phyloP scores from a whole-genome alignment of 2,329 filamentous ascomycete species.

The Colletotrichum sp. region DNA sequence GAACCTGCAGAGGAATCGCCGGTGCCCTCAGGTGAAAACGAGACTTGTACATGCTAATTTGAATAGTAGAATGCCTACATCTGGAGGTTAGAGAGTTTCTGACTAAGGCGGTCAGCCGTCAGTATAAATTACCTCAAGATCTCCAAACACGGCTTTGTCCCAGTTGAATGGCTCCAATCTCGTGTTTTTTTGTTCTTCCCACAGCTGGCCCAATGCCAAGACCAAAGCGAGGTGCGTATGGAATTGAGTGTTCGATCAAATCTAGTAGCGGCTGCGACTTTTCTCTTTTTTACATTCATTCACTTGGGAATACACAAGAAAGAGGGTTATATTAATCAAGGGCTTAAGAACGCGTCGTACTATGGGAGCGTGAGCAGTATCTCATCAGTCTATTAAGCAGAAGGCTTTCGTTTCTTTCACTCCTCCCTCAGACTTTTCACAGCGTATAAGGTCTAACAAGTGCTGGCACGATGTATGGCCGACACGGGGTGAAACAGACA shows the following conservation, averaged over 20 bases:
- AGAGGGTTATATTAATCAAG: neutral
- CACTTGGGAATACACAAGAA: neutral
- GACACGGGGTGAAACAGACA: too few relatives aligned
- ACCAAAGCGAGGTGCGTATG: accelerated
- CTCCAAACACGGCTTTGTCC: neutral
- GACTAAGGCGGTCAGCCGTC: neutral
- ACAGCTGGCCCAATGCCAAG: neutral
- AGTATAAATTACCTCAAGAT: neutral
- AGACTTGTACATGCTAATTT: neutral
- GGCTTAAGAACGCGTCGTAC: neutral
- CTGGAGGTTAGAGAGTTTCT: accelerated
- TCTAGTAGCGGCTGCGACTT: neutral
- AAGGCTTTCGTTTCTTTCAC: accelerated
- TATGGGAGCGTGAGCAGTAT: neutral
- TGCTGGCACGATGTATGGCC: neutral
- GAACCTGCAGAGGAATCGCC: accelerated
- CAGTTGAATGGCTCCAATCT: neutral
- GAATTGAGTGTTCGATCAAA: accelerated
- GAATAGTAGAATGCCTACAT: accelerated
- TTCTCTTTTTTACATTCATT: neutral
- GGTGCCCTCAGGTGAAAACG: neutral
- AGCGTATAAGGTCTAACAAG: accelerated
- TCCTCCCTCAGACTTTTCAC: neutral
- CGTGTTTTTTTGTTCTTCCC: accelerated
- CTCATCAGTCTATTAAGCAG: accelerated